Evolutionary conservation across 129 eudicot genomes (phyloP), one percentile per base, ranked within the genome.

Genomic region (Flaveria robusta): DNA sequence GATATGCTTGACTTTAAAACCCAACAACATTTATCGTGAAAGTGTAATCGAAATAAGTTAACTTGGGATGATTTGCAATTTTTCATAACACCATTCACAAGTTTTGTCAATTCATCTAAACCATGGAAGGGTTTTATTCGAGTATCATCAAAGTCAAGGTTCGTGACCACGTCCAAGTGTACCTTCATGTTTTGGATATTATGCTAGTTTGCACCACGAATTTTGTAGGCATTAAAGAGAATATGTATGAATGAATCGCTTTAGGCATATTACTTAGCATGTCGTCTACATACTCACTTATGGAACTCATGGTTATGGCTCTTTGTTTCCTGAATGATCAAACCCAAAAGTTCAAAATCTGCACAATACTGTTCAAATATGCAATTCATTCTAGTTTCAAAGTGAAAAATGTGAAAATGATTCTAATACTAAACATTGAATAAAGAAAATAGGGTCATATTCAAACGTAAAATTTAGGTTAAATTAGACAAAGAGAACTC

Each of bases 61-160:
- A 74, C 43, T 74, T 62, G 62, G 45, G 70, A 45, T n/a, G 78
- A 5, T 62, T 45, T n/a, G 78, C 58, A 47, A 64, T 2, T 10
- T 2, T 49, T 16, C 9, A 73, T 55, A 9, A 52, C 60, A 4
- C 29, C 51, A 24, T 81, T 74, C 9, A 69, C 78, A 62, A 62
- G 63, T 11, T 45, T 37, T 20, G 24, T 18, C 60, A 66, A 46
- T 18, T 37, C 8, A 31, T 65, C 2, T 60, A 23, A 4, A 24
- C 14, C 34, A 26, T 10, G 16, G n/a, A 10, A 2, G n/a, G 37
- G n/a, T n/a, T 7, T 0, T 4, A 2, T 11, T 2, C 15, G n/a
- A 23, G 8, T 9, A 59, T 24, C 29, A 24, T 59, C 66, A 59
- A 59, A 59, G 39, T 23, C n/a, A 26, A 59, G 39, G 39, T 51